These are phyloP conservation scores for Xerocomus potaroensis DNA, from an alignment of 768 basidiomycete genomes.

Conservation along the genomic window DNA sequence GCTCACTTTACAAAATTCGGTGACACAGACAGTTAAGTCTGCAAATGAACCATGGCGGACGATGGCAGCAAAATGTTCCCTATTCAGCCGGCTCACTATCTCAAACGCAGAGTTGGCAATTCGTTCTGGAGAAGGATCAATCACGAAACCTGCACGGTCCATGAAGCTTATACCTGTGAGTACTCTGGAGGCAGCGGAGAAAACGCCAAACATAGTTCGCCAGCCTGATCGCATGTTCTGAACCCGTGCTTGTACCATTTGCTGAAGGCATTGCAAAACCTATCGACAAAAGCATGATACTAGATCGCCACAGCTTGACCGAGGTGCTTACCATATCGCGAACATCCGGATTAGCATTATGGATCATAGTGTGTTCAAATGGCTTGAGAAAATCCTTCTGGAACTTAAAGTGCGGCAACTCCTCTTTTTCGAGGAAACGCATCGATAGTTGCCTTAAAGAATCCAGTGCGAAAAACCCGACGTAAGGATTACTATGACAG, in stretches of 20 bases:
- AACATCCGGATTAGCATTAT: conserved; percentile 93
- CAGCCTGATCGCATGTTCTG: conserved; percentile 97
- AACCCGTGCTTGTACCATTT: conserved; percentile 95
- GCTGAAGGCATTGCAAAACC: conserved; percentile 96
- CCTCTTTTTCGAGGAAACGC: conserved; percentile 99
- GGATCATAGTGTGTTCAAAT: conserved; percentile 96
- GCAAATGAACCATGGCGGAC: conserved; percentile 93
- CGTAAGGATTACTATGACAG: conserved; percentile 95
- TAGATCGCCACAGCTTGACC: background rate
- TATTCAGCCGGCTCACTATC: conserved; percentile 87
- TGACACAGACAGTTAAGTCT: conserved; percentile 94
- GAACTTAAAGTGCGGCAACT: conserved; percentile 96
- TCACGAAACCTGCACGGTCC: background rate
- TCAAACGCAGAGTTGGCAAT: conserved; percentile 94
- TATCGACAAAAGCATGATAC: conserved; percentile 27
- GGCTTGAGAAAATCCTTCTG: conserved; percentile 99
- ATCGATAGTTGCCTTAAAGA: conserved; percentile 95
- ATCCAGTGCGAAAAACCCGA: conserved; percentile 95
- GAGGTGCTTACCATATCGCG: conserved; percentile 82
- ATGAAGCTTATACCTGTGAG: conserved; percentile 58
- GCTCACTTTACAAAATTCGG: conserved; percentile 98
- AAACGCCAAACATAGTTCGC: conserved; percentile 99
- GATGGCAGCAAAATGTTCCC: conserved; percentile 85
- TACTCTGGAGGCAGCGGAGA: conserved; percentile 93
- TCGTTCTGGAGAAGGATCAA: conserved; percentile 52